phyloP scores from a whole-genome alignment of 192 early-diverging fungal genomes.

The Jimgerdemannia flammicorona region DNA sequence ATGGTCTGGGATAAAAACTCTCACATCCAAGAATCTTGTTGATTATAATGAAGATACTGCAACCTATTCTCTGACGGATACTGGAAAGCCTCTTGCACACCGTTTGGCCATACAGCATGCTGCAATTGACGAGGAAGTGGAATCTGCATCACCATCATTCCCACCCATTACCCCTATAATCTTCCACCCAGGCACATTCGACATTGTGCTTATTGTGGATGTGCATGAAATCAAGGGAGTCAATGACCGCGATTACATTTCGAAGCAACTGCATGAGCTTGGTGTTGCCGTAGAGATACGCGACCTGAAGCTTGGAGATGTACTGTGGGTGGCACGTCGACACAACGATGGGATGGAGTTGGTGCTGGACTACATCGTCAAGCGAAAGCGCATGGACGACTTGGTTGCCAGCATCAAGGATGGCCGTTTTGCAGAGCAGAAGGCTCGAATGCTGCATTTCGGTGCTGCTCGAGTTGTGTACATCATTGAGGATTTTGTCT shows the following conservation, averaged over 20 bases:
- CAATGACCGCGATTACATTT: constrained; percentile 70
- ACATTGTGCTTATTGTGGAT: constrained; percentile 76
- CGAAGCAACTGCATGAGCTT: constrained; percentile 53
- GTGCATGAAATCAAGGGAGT: constrained; percentile 71
- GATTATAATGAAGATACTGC: no score
- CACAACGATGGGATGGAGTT: constrained; percentile 50
- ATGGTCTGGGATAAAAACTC: no score
- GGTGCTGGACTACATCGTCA: constrained; percentile 78
- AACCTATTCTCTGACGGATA: no score
- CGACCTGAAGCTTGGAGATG: constrained; percentile 80
- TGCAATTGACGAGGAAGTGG: not conserved
- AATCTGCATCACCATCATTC: not conserved
- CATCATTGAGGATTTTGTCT: constrained; percentile 64
- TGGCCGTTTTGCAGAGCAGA: constrained; percentile 91
- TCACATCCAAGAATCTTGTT: no score
- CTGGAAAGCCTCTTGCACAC: no score
- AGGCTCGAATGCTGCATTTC: constrained; percentile 70
- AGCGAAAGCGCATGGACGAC: constrained; percentile 95
- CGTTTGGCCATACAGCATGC: no score
- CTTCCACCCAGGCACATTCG: constrained; percentile 45
- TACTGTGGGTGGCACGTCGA: constrained; percentile 79
- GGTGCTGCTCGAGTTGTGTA: constrained; percentile 79
- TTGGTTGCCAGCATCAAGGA: constrained; percentile 89
- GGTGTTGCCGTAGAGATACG: constrained; percentile 54
- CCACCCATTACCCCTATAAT: not conserved